Evolutionary conservation across 495 filamentous ascomycete species (phyloP), one percentile per base, ranked within the genome.

Genomic region (Friedmanniomyces simplex): DNA sequence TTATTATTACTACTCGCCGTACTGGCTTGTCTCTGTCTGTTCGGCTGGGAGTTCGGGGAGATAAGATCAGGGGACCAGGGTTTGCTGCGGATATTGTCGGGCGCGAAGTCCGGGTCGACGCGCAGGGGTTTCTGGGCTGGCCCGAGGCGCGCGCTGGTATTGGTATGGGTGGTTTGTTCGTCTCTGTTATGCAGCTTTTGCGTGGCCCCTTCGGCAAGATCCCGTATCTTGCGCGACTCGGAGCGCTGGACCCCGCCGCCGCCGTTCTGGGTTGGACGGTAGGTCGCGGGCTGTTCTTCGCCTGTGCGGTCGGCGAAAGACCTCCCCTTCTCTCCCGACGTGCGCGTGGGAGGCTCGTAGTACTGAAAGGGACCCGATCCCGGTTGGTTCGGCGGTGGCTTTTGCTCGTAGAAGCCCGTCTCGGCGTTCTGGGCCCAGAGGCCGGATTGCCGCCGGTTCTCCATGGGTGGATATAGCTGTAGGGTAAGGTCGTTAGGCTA

Each of bases 361-460:
- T 63, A 63, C 22, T 63, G 51, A 30, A 56, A 59, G 7, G 61
- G 60, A n/a, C n/a, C n/a, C n/a, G n/a, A n/a, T n/a, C 21, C 55
- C 4, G 10, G 8, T 24, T 26, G 37, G 13, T 20, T 25, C 5
- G 59, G 36, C 2, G 41, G 6, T 32, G 59, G 42, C 32, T 32
- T 32, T 32, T 56, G 59, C 20, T 59, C 57, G 47, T 56, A 57
- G 48, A 18, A 52, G 51, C 57, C 57, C 11, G 59, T 62, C 7
- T 49, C 14, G 14, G 26, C 21, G 53, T 60, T 63, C 41, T 56
- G 45, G n/a, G 26, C 16, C 61, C 61, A 63, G 37, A 59, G 52
- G 28, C 61, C 57, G 6, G 61, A 60, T 25, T 60, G 57, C 11
- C 57, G 57, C 18, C 57, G 56, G 52, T 52, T 46, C 13, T 48